These are phyloP conservation scores for Chlorella sp. DNA, from an alignment of 139 green algal genomes.

Conservation along the genomic window DNA sequence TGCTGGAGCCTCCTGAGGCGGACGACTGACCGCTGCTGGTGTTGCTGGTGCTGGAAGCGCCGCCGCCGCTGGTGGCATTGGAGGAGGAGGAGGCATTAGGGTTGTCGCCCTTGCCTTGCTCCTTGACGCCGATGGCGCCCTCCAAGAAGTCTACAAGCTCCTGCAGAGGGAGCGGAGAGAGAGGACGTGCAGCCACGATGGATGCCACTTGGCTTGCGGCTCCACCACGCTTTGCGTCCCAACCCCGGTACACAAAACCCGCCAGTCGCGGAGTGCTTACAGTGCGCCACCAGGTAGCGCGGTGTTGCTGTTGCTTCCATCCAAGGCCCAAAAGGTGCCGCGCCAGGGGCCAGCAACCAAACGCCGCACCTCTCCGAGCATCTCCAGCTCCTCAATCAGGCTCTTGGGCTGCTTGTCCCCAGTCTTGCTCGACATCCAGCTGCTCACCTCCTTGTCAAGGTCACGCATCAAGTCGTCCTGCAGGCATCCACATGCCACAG, in stretches of 20 bases:
- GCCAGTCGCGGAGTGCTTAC: no score
- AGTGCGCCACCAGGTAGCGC: no score
- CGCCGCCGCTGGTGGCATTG: not conserved
- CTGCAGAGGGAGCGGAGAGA: not conserved
- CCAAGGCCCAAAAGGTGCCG: no score
- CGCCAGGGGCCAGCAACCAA: no score
- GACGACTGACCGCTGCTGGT: no score
- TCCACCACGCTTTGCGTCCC: no score
- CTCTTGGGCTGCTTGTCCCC: constrained; percentile 2
- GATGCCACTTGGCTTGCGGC: no score
- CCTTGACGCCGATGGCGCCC: not conserved
- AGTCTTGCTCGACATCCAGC: not conserved
- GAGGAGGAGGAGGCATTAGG: no score
- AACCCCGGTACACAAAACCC: no score
- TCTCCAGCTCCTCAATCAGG: not conserved
- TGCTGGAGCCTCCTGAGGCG: no score
- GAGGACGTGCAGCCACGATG: not conserved
- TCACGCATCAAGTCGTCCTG: constrained; percentile 58
- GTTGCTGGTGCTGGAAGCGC: not conserved
- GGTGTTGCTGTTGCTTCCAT: no score
- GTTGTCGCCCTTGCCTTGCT: not conserved
- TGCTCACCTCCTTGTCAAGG: constrained; percentile 45
- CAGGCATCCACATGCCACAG: not conserved
- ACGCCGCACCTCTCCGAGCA: not conserved
- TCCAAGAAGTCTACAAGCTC: constrained; percentile 23